Percentiles rank a stretch among this genome's conserved stretches.
Conservation (phyloP, 1,284 basidiomycete genomes). For the Leccinum fallax region DNA sequence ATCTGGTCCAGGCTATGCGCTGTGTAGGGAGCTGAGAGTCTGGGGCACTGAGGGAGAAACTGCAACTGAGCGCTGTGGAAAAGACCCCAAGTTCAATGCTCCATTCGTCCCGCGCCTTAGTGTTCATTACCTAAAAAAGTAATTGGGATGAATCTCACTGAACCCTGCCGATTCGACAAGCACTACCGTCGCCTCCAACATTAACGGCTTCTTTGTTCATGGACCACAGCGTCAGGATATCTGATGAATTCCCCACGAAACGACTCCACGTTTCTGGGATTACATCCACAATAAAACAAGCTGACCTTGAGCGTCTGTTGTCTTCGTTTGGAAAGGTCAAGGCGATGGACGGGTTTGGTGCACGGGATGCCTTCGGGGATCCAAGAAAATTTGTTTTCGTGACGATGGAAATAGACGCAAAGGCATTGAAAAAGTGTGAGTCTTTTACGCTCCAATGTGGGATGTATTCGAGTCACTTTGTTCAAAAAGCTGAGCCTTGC, state of each 20-base stretch:
- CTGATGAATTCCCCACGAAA: constrained; percentile 46
- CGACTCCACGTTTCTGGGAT: constrained; percentile 75
- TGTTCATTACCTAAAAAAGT: neutral
- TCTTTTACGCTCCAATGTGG: constrained; percentile 4
- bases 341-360: constrained; percentile 68
- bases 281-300: constrained; percentile 59
- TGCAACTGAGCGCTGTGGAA: too few species aligned
- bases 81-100: neutral
- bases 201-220: neutral
- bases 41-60: too few species aligned
- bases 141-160: neutral
- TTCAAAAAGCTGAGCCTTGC: constrained; percentile 6
- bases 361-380: constrained; percentile 61
- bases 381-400: constrained; percentile 72
- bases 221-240: constrained; percentile 12
- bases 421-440: constrained; percentile 66
- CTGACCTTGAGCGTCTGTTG: constrained; percentile 62
- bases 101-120: too few species aligned
- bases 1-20: too few species aligned
- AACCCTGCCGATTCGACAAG: neutral
- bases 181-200: neutral
- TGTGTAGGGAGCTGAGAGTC: too few species aligned
- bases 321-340: constrained; percentile 68
- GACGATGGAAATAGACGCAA: constrained; percentile 66
- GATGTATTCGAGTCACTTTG: neutral